These are phyloP conservation scores for Geranomyces variabilis DNA, from an alignment of 192 early-diverging fungal genomes.

Conservation along the genomic window DNA sequence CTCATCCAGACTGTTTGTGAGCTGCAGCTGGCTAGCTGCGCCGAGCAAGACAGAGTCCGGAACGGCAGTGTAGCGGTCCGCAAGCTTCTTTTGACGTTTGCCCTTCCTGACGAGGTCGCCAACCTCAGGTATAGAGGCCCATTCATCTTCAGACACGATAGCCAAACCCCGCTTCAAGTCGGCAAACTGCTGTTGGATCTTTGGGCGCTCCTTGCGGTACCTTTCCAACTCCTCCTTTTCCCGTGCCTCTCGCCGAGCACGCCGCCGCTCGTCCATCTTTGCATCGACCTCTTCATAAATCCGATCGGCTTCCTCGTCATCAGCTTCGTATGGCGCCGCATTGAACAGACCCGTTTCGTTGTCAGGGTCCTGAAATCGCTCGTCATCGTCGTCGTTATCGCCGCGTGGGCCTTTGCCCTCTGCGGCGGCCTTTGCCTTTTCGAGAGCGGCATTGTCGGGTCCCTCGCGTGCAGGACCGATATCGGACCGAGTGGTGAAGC, in stretches of 20 bases:
- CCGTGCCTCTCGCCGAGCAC: conserved; percentile 71
- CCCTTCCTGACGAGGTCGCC: conserved; percentile 80
- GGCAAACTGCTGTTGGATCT: conserved; percentile 87
- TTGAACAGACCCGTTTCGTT: conserved; percentile 93
- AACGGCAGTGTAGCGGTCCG: conserved; percentile 50
- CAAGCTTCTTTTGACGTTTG: conserved; percentile 58
- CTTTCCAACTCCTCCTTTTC: conserved; percentile 71
- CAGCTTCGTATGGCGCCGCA: conserved; percentile 85
- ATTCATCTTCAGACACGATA: conserved; percentile 81
- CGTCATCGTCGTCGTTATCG: conserved; percentile 71
- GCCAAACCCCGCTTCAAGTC: conserved; percentile 86
- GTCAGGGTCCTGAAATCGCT: conserved; percentile 85
- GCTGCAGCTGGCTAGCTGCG: conserved; percentile 53
- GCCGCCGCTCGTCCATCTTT: conserved; percentile 87
- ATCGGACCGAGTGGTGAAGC: conserved; percentile 97
- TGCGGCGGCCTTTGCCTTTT: conserved; percentile 36
- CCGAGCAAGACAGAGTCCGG: conserved; percentile 71
- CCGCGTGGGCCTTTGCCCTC: conserved; percentile 45
- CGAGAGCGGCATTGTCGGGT: conserved; percentile 31
- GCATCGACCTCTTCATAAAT: conserved; percentile 88
- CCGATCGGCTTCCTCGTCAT: conserved; percentile 96
- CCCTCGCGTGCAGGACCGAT: conserved; percentile 93
- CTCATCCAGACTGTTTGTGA: conserved; percentile 65
- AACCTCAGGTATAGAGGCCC: conserved; percentile 81
- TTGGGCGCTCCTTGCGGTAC: conserved; percentile 71